Conservation (phyloP, 768 basidiomycete genomes). For the Coprinopsis sp. region DNA sequence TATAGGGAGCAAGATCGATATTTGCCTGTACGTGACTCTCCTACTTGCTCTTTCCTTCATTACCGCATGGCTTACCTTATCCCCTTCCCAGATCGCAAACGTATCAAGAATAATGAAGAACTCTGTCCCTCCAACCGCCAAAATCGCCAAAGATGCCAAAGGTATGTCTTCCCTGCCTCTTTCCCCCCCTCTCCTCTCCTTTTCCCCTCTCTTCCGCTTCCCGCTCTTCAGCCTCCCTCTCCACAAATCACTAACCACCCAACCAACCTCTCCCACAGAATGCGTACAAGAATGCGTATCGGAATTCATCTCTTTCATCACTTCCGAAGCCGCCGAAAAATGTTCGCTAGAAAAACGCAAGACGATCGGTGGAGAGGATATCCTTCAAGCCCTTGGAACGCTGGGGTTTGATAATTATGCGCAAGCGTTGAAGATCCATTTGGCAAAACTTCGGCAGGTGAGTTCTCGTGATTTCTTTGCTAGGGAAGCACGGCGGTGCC, state of each 20-base stretch:
- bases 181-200: too few species aligned
- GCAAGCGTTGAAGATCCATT: constrained; percentile 86
- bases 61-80: neutral
- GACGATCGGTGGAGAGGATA: constrained; percentile 97
- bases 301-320: constrained; percentile 98
- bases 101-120: constrained; percentile 98
- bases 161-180: too few species aligned
- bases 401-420: constrained; percentile 95
- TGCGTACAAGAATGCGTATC: constrained; percentile 98
- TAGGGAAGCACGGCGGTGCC: neutral
- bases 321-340: constrained; percentile 93
- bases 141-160: constrained; percentile 97
- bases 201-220: too few species aligned
- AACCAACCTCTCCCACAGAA: too few species aligned
- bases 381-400: constrained; percentile 87
- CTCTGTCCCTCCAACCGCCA: constrained; percentile 83
- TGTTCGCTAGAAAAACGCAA: constrained; percentile 94
- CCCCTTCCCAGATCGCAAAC: constrained; percentile 75
- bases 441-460: constrained; percentile 86
- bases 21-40: constrained; percentile 68
- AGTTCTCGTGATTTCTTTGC: constrained; percentile 10
- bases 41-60: neutral
- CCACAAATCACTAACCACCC: too few species aligned
- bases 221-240: too few species aligned
- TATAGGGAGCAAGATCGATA: constrained; percentile 94